These are phyloP conservation scores for Cubamyces sp. DNA, from an alignment of 768 basidiomycete genomes.

Conservation along the genomic window DNA sequence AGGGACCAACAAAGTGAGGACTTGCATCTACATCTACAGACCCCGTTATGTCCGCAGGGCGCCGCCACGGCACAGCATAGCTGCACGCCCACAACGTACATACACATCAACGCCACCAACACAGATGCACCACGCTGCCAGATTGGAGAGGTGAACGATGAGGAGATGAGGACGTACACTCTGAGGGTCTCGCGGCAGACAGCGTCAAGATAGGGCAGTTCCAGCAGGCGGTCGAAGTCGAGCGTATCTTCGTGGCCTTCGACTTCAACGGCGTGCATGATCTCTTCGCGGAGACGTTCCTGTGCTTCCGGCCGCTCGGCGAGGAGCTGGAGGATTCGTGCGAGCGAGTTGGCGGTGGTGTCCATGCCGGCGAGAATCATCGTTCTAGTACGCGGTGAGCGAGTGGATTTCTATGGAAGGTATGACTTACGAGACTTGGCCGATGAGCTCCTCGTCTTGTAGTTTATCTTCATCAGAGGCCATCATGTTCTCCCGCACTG, in stretches of 20 bases:
- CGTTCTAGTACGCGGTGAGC: conserved; percentile 18
- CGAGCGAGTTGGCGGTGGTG: conserved; percentile 37
- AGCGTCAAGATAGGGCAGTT: conserved; percentile 36
- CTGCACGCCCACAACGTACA: too few relatives aligned
- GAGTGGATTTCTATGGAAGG: background rate
- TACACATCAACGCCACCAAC: too few relatives aligned
- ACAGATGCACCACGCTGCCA: background rate
- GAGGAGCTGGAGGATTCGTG: conserved; percentile 34
- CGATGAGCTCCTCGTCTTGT: conserved; percentile 32
- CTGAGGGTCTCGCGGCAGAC: conserved; percentile 34
- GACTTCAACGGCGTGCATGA: conserved; percentile 19
- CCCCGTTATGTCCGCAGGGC: too few relatives aligned
- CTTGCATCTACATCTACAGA: too few relatives aligned
- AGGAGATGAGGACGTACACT: conserved; percentile 19
- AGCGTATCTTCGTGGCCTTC: conserved; percentile 23
- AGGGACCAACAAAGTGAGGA: too few relatives aligned
- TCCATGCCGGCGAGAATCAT: conserved; percentile 33
- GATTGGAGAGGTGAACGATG: too few relatives aligned
- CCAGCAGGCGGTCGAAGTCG: conserved; percentile 32
- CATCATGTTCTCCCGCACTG: conserved; percentile 31
- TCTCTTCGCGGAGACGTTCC: conserved; percentile 33
- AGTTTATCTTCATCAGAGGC: conserved; percentile 29
- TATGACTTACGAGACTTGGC: conserved; percentile 32
- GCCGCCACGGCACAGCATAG: too few relatives aligned
- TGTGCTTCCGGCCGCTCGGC: conserved; percentile 33